Conservation (phyloP, 495 filamentous ascomycete species). For the Elaphomyces granulatus region DNA sequence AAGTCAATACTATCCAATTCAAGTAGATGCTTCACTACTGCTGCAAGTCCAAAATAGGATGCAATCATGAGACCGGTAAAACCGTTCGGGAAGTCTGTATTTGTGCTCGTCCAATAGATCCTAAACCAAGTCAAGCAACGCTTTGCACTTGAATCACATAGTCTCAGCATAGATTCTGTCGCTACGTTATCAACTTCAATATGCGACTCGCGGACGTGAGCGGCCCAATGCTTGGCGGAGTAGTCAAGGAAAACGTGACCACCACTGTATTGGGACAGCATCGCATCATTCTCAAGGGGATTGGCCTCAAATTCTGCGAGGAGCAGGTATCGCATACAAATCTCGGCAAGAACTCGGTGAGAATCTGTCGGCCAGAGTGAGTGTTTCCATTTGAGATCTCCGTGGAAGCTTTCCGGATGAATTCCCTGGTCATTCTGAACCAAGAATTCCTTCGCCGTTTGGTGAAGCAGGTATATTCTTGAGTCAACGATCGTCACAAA, state of each 20-base stretch:
- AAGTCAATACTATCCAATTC: no score
- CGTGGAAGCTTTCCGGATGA: no score
- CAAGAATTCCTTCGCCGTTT: conserved; percentile 29
- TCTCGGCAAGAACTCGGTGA: conserved; percentile 16
- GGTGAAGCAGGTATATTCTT: conserved; percentile 29
- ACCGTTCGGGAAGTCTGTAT: no score
- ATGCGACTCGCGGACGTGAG: conserved; percentile 11
- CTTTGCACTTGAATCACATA: no score
- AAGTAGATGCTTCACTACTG: no score
- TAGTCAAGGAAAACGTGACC: conserved; percentile 17
- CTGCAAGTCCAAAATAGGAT: no score
- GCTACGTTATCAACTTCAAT: conserved; percentile 8
- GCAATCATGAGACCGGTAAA: no score
- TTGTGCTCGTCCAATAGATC: no score
- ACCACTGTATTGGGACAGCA: background rate
- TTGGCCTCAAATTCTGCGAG: conserved; percentile 1
- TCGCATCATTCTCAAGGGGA: background rate
- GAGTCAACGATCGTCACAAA: conserved; percentile 21
- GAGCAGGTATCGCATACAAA: conserved; percentile 18
- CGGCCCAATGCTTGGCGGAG: conserved; percentile 18
- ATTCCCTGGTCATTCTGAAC: conserved; percentile 7
- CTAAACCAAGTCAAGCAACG: no score
- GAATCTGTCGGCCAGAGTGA: conserved; percentile 12
- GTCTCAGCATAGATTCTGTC: no score
- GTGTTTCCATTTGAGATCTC: no score